Evolutionary conservation across 2,329 filamentous ascomycete species (phyloP).

Genomic region (Sporothrix sp.): DNA sequence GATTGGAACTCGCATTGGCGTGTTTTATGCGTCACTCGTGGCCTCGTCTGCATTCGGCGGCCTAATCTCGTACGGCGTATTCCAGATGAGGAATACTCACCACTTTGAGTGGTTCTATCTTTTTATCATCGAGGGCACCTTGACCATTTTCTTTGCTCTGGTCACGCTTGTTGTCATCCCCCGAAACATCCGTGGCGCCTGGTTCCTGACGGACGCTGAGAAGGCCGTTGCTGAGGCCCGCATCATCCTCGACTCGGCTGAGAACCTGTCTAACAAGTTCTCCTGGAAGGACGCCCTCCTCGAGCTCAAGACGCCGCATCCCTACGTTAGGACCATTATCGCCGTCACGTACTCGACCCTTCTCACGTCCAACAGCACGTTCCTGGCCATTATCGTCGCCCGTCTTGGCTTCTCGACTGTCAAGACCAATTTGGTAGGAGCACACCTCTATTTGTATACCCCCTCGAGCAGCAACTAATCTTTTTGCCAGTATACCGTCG

Average conservation of each 20-base stretch:
- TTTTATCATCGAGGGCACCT: background rate
- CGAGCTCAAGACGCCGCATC: background rate
- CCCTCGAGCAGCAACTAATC: too few species aligned
- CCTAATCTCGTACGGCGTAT: background rate
- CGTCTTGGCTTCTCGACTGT: background rate
- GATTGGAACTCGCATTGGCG: background rate
- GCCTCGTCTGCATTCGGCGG: background rate
- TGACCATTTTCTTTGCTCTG: background rate
- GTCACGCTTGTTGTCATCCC: background rate
- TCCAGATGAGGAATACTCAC: background rate
- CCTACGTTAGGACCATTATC: background rate
- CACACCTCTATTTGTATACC: too few species aligned
- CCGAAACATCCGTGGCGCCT: background rate
- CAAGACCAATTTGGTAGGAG: background rate
- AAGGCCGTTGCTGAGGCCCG: background rate
- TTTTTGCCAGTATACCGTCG: background rate
- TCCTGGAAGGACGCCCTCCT: background rate
- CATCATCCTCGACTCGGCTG: background rate
- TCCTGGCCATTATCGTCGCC: background rate
- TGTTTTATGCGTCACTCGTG: background rate
- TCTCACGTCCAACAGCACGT: background rate
- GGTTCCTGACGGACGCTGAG: background rate
- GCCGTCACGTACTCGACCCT: background rate
- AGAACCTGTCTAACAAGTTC: background rate
- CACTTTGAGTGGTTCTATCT: background rate